Conservation (phyloP, 2,329 filamentous ascomycete species). For the Tolypocladium tropicale region DNA sequence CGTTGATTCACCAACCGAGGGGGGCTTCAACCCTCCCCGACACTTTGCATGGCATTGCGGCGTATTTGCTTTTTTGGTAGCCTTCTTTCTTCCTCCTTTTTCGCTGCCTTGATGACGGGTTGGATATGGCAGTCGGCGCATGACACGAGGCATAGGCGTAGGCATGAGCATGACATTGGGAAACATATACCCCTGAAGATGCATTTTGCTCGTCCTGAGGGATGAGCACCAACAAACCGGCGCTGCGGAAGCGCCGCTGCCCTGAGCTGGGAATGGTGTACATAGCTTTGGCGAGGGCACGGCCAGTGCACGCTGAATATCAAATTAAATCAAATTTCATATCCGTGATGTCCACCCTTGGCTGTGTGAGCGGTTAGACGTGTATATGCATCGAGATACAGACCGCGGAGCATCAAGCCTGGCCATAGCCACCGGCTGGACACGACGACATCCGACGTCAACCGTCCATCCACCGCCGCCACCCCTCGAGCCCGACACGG, state of each 20-base stretch:
- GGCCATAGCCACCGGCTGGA: neutral
- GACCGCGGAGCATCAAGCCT: neutral
- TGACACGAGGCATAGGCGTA: neutral
- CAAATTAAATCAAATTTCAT: neutral
- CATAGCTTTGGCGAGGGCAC: neutral
- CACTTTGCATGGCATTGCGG: neutral
- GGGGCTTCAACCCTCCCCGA: neutral
- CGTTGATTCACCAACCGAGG: neutral
- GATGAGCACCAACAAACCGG: neutral
- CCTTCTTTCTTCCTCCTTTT: neutral
- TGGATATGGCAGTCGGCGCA: neutral
- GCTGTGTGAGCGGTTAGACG: neutral
- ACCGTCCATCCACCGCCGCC: conserved; percentile 13
- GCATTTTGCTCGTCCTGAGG: neutral
- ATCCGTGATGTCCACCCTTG: neutral
- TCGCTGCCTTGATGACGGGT: neutral
- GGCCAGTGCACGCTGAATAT: neutral
- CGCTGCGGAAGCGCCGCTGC: neutral
- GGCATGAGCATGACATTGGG: neutral
- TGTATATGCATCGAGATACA: neutral
- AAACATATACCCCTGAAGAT: neutral
- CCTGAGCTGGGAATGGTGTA: neutral
- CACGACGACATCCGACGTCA: neutral
- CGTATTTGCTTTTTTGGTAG: neutral
- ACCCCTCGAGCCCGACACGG: conserved; percentile 2